Evolutionary conservation across 23 red algal genomes (phyloP).

Genomic region (Chondrus crispus): DNA sequence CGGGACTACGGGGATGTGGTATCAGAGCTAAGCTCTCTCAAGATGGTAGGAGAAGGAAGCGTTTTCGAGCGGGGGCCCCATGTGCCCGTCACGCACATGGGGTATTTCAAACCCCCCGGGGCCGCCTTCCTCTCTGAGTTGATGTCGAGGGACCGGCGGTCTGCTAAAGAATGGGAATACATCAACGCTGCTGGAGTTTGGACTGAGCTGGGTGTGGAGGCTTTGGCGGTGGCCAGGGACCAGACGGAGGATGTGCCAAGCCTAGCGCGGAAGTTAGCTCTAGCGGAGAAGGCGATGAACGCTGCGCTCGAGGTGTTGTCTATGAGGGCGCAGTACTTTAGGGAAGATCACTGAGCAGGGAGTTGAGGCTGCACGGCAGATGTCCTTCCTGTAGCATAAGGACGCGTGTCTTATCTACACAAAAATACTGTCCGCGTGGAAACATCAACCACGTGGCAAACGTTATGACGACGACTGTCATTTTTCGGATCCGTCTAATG

Average conservation of each 20-base stretch:
- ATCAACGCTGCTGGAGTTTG: conserved; percentile 32
- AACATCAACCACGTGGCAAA: no score
- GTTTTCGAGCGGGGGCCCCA: neutral
- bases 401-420: no score
- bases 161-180: conserved; percentile 38
- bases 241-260: neutral
- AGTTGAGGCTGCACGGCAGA: neutral
- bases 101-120: conserved; percentile 4
- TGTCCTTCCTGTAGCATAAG: no score
- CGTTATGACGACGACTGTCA: no score
- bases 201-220: conserved; percentile 7
- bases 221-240: neutral
- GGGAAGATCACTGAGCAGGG: neutral
- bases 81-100: conserved; percentile 8
- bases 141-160: conserved; percentile 20
- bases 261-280: neutral
- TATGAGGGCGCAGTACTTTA: neutral
- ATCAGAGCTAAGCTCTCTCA: no score
- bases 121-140: conserved; percentile 21
- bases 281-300: neutral
- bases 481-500: no score
- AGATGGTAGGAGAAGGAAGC: neutral
- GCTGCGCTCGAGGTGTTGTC: neutral
- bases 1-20: no score
- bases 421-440: no score